phyloP scores from a whole-genome alignment of 768 basidiomycete genomes.

The Leucocoprinus sp. region DNA sequence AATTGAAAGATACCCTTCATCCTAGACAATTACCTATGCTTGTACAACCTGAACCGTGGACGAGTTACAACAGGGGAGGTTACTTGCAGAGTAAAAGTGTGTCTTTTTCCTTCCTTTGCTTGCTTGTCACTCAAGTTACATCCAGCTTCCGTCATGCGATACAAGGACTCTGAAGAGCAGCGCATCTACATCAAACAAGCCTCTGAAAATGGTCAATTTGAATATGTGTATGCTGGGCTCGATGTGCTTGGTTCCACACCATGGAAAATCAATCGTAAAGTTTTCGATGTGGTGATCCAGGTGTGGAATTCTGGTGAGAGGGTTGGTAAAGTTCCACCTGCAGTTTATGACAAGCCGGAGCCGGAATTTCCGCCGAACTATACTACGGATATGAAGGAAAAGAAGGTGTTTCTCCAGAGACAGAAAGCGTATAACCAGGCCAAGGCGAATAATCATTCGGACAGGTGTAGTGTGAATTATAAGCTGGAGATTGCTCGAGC shows the following conservation, averaged over 20 bases:
- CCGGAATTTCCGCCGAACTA: slow-evolving; percentile 43
- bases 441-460: slow-evolving; percentile 81
- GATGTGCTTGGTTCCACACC: slow-evolving; percentile 74
- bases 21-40: slow-evolving; percentile 97
- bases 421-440: slow-evolving; percentile 46
- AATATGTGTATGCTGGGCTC: too few relatives aligned
- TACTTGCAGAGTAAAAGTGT: slow-evolving; percentile 74
- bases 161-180: slow-evolving; percentile 55
- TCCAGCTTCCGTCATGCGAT: slow-evolving; percentile 53
- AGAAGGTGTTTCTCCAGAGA: slow-evolving; percentile 43
- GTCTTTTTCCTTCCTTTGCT: slow-evolving; percentile 16
- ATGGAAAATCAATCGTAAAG: slow-evolving; percentile 17
- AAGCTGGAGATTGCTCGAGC: slow-evolving; percentile 94
- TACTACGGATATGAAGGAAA: slow-evolving; percentile 45
- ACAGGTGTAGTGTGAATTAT: slow-evolving; percentile 90
- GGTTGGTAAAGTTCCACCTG: slow-evolving; percentile 80
- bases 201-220: slow-evolving; percentile 69
- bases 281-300: slow-evolving; percentile 66
- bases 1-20: slow-evolving; percentile 62
- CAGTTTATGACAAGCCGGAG: slow-evolving; percentile 52
- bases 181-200: slow-evolving; percentile 68
- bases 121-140: slow-evolving; percentile 21
- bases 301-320: slow-evolving; percentile 86
- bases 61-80: slow-evolving; percentile 66
- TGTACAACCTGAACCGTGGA: slow-evolving; percentile 83